Percentiles rank a stretch among this genome's conserved stretches.
phyloP scores from a whole-genome alignment of 441 rosid genomes.

The Mallotus repandus region DNA sequence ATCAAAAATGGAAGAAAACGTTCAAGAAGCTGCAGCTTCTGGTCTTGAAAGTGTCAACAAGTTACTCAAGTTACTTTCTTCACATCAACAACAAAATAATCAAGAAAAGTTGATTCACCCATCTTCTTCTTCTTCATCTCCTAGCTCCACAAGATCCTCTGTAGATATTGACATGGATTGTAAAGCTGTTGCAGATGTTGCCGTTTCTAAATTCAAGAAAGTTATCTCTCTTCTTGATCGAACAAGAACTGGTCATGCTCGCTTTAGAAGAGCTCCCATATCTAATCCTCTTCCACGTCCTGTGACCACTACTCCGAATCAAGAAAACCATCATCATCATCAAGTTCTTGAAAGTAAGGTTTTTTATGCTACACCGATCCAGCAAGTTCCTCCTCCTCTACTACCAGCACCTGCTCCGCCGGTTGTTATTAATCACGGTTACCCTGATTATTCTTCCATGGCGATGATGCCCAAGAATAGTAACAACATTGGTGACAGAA shows the following conservation, averaged over 20 bases:
- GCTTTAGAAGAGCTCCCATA: constrained; percentile 62
- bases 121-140: constrained; percentile 29
- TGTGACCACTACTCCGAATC: constrained; percentile 9
- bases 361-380: constrained; percentile 61
- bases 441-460: constrained; percentile 24
- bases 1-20: constrained; percentile 50
- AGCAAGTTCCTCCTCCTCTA: constrained; percentile 48
- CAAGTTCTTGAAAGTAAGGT: constrained; percentile 33
- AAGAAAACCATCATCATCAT: not conserved
- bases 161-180: constrained; percentile 54
- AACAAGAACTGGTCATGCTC: constrained; percentile 87
- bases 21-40: constrained; percentile 74
- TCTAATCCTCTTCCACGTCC: not conserved
- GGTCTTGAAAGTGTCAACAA: constrained; percentile 78
- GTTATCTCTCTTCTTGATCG: constrained; percentile 82
- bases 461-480: constrained; percentile 23
- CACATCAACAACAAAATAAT: constrained; percentile 3
- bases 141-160: constrained; percentile 17
- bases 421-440: not conserved
- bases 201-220: constrained; percentile 76
- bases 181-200: constrained; percentile 60
- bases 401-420: not conserved
- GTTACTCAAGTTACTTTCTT: constrained; percentile 63
- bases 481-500: constrained; percentile 28
- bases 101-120: constrained; percentile 27